Evolutionary conservation across 768 basidiomycete genomes (phyloP).

Genomic region (Lactarius hengduanensis): DNA sequence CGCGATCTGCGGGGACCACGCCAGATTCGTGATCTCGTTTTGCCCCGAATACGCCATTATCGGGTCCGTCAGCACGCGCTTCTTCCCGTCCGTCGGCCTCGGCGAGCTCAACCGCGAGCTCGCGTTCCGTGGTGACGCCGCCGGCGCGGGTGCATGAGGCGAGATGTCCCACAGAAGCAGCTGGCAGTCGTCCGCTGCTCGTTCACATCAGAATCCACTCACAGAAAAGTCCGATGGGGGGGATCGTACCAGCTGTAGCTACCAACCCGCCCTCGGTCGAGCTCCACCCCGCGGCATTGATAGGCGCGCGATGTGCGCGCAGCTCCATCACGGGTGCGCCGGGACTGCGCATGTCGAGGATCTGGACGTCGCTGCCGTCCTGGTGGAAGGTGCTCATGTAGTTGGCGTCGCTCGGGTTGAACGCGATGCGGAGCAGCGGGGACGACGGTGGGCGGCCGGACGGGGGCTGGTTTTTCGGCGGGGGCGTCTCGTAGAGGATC

Average conservation of each 20-base stretch:
- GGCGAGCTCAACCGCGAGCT: conserved; percentile 77
- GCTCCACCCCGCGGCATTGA: conserved; percentile 92
- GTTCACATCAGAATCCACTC: neutral
- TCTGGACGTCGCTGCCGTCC: conserved; percentile 86
- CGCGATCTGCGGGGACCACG: conserved; percentile 85
- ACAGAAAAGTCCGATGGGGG: neutral
- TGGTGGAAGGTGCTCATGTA: conserved; percentile 98
- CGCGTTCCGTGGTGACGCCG: conserved; percentile 65
- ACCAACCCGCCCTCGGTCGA: conserved; percentile 78
- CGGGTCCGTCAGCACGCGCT: conserved; percentile 69
- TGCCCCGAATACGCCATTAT: conserved; percentile 81
- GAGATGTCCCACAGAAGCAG: conserved; percentile 91
- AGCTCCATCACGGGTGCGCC: conserved; percentile 94
- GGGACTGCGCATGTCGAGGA: conserved; percentile 95
- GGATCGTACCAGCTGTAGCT: conserved; percentile 77
- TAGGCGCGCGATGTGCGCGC: conserved; percentile 72
- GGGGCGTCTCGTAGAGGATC: conserved; percentile 92
- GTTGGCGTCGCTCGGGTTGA: conserved; percentile 89
- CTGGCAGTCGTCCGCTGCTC: conserved; percentile 87
- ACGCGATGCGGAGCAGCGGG: conserved; percentile 81
- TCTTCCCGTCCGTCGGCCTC: conserved; percentile 70
- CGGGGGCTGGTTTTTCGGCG: conserved; percentile 67
- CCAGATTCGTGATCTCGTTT: conserved; percentile 77
- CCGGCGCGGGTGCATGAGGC: conserved; percentile 51
- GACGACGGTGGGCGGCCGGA: conserved; percentile 72